Evolutionary conservation across 805 yeast species (phyloP), one percentile per base, ranked within the genome.

Genomic region (Yarrowia sp.): DNA sequence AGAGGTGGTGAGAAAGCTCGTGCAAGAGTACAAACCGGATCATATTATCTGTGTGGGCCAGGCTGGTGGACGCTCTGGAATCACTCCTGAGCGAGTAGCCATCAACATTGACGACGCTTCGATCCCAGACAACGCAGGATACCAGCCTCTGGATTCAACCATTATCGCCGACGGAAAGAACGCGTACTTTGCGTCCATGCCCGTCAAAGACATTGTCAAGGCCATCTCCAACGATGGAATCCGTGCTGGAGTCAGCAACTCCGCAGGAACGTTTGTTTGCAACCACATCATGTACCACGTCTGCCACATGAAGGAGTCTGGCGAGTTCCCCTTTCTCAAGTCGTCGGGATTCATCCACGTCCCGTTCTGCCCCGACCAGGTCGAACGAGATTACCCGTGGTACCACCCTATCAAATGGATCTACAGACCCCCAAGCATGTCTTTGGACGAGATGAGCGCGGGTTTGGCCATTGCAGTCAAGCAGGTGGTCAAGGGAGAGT

Each of bases 51-150:
- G 47, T 1, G 61, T 55, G 0, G 61, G 61, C 4, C 61, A 55
- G n/a, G 61, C 61, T 4, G 61, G 61, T 8, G 61, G 61, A n/a
- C 61, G 61, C 19, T 6, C 19, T 4, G 61, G 47, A 55, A 21
- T 55, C 27, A 55, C 61, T 14, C 61, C 61, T 12, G 61, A 55
- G 7, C 25, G 61, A 12, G 61, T 55, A 2, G 61, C 47, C 3
- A 55, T 55, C 46, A 55, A 55, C 27, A 4, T 38, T 10, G 61
- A 55, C 13, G 61, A 38, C 6, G 47, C 61, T 19, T 38, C 47
- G 9, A 39, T 55, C 29, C 47, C 61, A 2, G 61, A 55, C 9
- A 55, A 55, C 19, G 38, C 36, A 1, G 61, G 61, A 3, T 21
- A 7, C 4, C 27, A 4, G 4, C 61, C 61, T 12, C 7, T 27